Evolutionary conservation across 768 basidiomycete genomes (phyloP), one percentile per base, ranked within the genome.

Genomic region (Leccinum boreale): DNA sequence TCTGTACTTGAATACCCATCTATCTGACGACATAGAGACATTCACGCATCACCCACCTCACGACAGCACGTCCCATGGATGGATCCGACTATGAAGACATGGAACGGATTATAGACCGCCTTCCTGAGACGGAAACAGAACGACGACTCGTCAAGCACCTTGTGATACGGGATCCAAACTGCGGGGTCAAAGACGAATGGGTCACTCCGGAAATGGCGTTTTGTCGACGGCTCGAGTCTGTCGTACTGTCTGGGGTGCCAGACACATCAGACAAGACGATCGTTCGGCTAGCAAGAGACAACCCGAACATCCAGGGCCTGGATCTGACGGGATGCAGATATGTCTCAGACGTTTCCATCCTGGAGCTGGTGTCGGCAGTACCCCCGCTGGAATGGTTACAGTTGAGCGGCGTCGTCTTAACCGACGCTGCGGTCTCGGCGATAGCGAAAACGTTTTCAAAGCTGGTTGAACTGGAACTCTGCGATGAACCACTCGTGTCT

Each of bases 401-500:
- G 64, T 73, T 96, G 57, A 87, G 84, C 62, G 85, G 84, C 15
- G 78, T 79, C 24, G 79, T 80, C n/a, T 70, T 95, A 45, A 85
- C 84, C 1, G 83, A 85, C 58, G 67, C 69, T 7, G 74, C 82
- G 2, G 78, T 96, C 58, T 84, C 85, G 57, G 81, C 85, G 12
- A 81, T 97, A 62, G 87, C 85, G 17, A 86, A 83, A 55, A 79
- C 84, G 10, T 92, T 91, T 68, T 85, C 89, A 4, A 81, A 83
- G 58, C 83, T 97, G 24, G 76, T 89, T 54, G 94, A 95, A 71
- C 77, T 96, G 60, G 94, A 97, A 67, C 74, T 95, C 36, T 84
- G 75, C 65, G 81, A 81, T 65, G 85, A 92, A 59, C 81, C 83
- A 10, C 77, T 85, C 42, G 65, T 97, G 55, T 90, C 89, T 8